Base-by-base conservation (phyloP, 23 red algal genomes). In the Gracilariopsis chorda region DNA sequence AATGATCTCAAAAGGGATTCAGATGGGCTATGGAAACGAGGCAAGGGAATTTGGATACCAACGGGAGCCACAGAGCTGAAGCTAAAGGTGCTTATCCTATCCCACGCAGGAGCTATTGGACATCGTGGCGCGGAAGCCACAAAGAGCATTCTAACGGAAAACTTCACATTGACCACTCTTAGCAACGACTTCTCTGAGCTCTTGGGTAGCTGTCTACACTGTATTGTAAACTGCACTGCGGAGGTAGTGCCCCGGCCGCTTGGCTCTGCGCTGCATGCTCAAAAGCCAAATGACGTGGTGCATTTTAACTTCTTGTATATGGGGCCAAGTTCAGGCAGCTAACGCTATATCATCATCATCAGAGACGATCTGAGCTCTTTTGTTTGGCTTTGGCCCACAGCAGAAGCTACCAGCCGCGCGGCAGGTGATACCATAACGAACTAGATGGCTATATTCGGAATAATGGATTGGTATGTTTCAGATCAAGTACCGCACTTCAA, bases 231-330 rank as follows among this genome's bases (percentile, higher is more conserved):
- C 30, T 41, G 73, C 23, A 37, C 71, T 20, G 69, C 70, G 5
- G 40, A 62, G 48, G 51, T 62, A n/a, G 13, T 87, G 11, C 63
- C 83, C 40, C 55, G 83, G 1, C 83, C 63, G 13, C 20, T 75
- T 1, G 63, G 55, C 17, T 40, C 14, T 35, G 68, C 60, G 1
- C 51, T 90, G 25, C 86, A 90, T 59, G 70, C 29, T 6, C 4
- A 13, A 48, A 11, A 41, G 1, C 86, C 86, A 36, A 79, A 90
- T 35, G 70, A 90, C 20, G 47, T 90, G 1, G 27, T 78, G 28
- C 86, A 90, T 48, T 41, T 90, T 9, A 71, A 90, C 37, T 90
- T 78, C 52, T 71, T 90, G 2, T 65, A 60, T 71, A 90, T 80
- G 69, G 86, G 71, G 28, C n/a, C 60, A 42, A 87, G 58, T 48